phyloP scores from a whole-genome alignment of 495 filamentous ascomycete genomes.

The Aspergillus ellipticus region DNA sequence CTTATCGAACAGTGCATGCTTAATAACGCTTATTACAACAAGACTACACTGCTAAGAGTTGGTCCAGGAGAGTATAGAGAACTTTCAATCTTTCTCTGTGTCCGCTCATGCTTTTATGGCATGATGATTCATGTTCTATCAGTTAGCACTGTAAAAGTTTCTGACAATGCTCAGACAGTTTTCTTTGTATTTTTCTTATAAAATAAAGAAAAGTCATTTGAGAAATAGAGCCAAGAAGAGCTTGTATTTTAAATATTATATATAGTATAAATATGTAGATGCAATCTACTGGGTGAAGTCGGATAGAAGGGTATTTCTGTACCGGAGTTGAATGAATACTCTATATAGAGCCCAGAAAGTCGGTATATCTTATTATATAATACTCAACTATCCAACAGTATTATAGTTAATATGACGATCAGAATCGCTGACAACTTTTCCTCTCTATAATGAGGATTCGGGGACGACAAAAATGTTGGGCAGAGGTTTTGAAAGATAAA shows the following conservation, averaged over 20 bases:
- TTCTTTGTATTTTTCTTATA: slow-evolving; percentile 77
- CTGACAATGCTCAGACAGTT: slow-evolving; percentile 64
- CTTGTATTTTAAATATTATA: slow-evolving; percentile 54
- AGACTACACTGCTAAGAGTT: no score
- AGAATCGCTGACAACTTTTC: slow-evolving; percentile 68
- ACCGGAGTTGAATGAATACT: slow-evolving; percentile 56
- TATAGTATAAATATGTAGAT: slow-evolving; percentile 57
- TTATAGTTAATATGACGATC: slow-evolving; percentile 68
- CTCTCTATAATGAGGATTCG: slow-evolving; percentile 77
- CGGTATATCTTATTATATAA: slow-evolving; percentile 80
- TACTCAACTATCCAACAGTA: slow-evolving; percentile 75
- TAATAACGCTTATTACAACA: no score
- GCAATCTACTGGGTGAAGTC: slow-evolving; percentile 67
- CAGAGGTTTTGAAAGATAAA: slow-evolving; percentile 18
- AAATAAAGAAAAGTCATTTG: slow-evolving; percentile 62
- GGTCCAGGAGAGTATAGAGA: not conserved
- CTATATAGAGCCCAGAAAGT: slow-evolving; percentile 79
- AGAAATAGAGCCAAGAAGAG: slow-evolving; percentile 65
- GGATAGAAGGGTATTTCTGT: slow-evolving; percentile 80
- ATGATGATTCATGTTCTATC: slow-evolving; percentile 72
- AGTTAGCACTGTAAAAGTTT: slow-evolving; percentile 89
- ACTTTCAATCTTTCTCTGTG: slow-evolving; percentile 14
- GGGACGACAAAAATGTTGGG: slow-evolving; percentile 70
- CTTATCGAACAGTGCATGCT: no score
- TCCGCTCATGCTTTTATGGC: slow-evolving; percentile 44